Evolutionary conservation across 495 filamentous ascomycete genomes (phyloP).

Genomic region (Eremomyces bilateralis): DNA sequence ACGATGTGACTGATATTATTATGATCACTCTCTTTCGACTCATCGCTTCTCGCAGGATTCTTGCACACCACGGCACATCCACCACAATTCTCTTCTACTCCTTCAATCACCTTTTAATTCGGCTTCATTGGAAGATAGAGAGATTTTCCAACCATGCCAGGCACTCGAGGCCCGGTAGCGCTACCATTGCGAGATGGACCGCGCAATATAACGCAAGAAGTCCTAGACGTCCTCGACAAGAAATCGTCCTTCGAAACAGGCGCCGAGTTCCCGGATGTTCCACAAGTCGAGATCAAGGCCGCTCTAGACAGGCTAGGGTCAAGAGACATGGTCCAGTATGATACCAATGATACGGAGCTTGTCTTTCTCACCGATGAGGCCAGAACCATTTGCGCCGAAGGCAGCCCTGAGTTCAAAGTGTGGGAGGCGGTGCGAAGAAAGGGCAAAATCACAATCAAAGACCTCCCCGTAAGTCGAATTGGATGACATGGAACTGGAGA

Average conservation of each 20-base stretch:
- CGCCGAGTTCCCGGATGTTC: slow-evolving; percentile 52
- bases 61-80: too few species aligned
- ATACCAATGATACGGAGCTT: slow-evolving; percentile 59
- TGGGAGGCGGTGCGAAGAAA: slow-evolving; percentile 66
- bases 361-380: slow-evolving; percentile 61
- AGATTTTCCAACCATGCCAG: too few species aligned
- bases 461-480: slow-evolving; percentile 32
- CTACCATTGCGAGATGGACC: slow-evolving; percentile 13
- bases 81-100: too few species aligned
- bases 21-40: too few species aligned
- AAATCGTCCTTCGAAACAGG: slow-evolving; percentile 44
- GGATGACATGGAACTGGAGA: too few species aligned
- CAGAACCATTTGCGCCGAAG: slow-evolving; percentile 53
- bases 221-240: slow-evolving; percentile 17
- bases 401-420: slow-evolving; percentile 86
- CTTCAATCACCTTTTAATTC: too few species aligned
- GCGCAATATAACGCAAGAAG: slow-evolving; percentile 16
- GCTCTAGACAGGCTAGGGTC: slow-evolving; percentile 69
- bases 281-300: slow-evolving; percentile 56
- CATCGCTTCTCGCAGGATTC: too few species aligned
- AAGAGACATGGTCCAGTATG: slow-evolving; percentile 68
- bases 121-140: too few species aligned
- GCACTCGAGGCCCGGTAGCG: slow-evolving; percentile 19
- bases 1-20: too few species aligned
- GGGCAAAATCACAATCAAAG: slow-evolving; percentile 57